Base-by-base conservation (phyloP, 2,329 filamentous ascomycete genomes). In the Nigrospora osmanthi region DNA sequence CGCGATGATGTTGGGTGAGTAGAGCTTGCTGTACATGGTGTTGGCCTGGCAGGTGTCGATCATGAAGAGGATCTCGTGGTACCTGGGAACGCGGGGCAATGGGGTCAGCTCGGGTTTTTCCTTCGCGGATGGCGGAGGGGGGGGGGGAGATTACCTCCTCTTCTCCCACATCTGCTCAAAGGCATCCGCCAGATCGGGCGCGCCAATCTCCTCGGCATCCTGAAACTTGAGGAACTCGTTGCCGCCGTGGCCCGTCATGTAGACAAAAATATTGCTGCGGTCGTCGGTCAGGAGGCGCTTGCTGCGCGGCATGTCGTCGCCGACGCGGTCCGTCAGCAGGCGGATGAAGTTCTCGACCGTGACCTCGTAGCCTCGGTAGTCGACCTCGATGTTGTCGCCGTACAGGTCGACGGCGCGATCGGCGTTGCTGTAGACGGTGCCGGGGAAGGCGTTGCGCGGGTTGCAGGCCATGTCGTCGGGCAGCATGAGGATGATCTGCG, bases 81-180 rank as follows among this genome's bases (percentile, higher is more conserved):
- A 98, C 62, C 84, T 86, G 52, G 23, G 23, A 7, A 28, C 23
- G 9, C 23, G 23, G 23, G 23, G 23, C 23, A 28, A 7, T 28
- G 16, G 30, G 28, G 39, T 14, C 11, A 35, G 11, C 35, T 38
- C 16, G 5, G 36, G 46, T 9, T 42, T 40, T 11, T 39, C 40
- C 6, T 7, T 12, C 31, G 3, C 11, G 13, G 15, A 9, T 11
- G 12, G 31, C 11, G 11, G 14, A 39, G 16, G 17, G 31, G 17
- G 15, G 28, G 6, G 16, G 13, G 39, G 32, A n/a, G 39, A 62
- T n/a, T 64, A 83, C 73, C 93, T 84, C 72, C 94, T 94, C 81
- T 98, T 98, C 76, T 98, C 93, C 87, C 90, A 96, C 93, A 98
- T 98, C 72, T 98, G 91, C 67, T 94, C 89, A 63, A 98, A 97